phyloP scores from a whole-genome alignment of 2,329 filamentous ascomycete species.

The Neoarthrinium moseri region DNA sequence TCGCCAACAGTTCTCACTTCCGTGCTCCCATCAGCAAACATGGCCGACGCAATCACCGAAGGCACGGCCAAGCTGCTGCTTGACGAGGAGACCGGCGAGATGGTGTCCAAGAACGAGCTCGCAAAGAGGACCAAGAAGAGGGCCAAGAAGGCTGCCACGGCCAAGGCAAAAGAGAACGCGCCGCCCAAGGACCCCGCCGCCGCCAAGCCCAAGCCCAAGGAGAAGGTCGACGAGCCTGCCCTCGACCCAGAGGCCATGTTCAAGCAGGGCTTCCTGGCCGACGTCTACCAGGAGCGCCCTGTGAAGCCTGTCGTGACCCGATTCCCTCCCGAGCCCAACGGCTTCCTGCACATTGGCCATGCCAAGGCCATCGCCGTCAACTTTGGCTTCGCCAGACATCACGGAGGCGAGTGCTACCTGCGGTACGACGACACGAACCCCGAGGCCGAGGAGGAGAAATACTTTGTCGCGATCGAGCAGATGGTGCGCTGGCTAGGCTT shows the following conservation, averaged over 20 bases:
- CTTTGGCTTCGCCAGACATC: conserved; percentile 87
- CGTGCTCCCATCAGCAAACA: conserved; percentile 16
- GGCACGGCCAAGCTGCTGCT: conserved; percentile 57
- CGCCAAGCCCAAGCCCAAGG: conserved; percentile 40
- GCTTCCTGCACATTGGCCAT: conserved; percentile 90
- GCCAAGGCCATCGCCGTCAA: conserved; percentile 95
- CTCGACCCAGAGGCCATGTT: conserved; percentile 69
- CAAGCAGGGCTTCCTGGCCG: conserved; percentile 72
- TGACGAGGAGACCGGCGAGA: conserved; percentile 64
- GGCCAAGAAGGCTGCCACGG: conserved; percentile 48
- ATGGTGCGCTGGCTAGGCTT: conserved; percentile 86
- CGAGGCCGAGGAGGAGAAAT: conserved; percentile 86
- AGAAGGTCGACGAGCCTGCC: conserved; percentile 43
- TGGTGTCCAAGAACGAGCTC: conserved; percentile 63
- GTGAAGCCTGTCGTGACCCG: conserved; percentile 64
- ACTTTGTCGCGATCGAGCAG: conserved; percentile 85
- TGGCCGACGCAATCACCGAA: conserved; percentile 40
- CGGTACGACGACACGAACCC: conserved; percentile 96
- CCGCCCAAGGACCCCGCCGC: conserved; percentile 19
- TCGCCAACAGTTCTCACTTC: background rate
- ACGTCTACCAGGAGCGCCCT: conserved; percentile 69
- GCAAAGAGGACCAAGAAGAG: conserved; percentile 61
- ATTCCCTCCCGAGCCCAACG: conserved; percentile 88
- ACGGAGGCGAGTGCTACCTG: conserved; percentile 74
- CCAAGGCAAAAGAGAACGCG: conserved; percentile 23